Evolutionary conservation across 192 early-diverging fungal species (phyloP).

Genomic region (Glomus cerebriforme): DNA sequence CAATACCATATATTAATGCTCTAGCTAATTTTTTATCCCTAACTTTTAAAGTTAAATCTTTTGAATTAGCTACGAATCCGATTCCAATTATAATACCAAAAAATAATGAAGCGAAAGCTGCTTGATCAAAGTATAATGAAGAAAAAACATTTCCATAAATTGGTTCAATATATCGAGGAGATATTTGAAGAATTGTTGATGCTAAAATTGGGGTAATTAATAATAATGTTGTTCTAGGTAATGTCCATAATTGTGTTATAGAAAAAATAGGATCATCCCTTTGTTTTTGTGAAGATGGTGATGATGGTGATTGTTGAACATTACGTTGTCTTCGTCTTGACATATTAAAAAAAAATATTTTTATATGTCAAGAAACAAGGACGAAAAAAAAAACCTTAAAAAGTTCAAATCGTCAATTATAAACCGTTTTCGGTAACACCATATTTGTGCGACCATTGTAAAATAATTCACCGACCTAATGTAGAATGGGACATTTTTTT

Average conservation of each 20-base stretch:
- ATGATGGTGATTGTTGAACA: neutral
- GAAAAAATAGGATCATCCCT: conserved; percentile 19
- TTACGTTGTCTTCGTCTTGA: neutral
- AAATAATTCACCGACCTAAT: too few species aligned
- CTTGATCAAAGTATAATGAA: conserved; percentile 46
- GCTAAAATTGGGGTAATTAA: conserved; percentile 46
- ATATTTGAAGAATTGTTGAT: conserved; percentile 48
- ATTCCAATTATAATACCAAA: conserved; percentile 51
- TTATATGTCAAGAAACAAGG: too few species aligned
- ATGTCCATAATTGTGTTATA: conserved; percentile 36
- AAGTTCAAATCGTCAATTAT: too few species aligned
- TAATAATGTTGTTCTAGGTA: conserved; percentile 42
- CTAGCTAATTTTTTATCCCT: conserved; percentile 34
- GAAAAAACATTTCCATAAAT: conserved; percentile 70
- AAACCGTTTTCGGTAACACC: too few species aligned
- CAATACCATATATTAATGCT: conserved; percentile 49
- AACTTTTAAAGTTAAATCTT: neutral
- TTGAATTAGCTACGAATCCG: conserved; percentile 2
- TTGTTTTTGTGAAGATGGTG: neutral
- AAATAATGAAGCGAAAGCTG: conserved; percentile 38
- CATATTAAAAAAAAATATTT: too few species aligned
- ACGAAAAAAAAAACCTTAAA: too few species aligned
- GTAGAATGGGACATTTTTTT: too few species aligned
- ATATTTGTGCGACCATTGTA: too few species aligned
- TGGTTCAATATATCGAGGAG: conserved; percentile 65